Percentiles rank a stretch among this genome's conserved stretches.
phyloP scores from a whole-genome alignment of 176 grass and related monocot genomes.

The Aegilops speltoides region DNA sequence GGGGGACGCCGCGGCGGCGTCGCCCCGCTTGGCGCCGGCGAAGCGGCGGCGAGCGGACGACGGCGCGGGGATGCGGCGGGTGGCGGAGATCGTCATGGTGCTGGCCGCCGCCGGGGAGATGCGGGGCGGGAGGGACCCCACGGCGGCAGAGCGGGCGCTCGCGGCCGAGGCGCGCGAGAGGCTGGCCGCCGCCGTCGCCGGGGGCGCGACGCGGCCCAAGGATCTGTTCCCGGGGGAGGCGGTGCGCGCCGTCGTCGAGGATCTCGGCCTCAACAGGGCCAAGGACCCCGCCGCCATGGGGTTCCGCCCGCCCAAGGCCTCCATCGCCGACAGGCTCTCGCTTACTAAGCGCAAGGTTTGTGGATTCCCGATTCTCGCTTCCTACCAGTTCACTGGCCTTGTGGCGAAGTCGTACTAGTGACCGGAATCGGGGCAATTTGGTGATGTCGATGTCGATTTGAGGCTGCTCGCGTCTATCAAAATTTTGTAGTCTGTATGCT shows the following conservation, averaged over 20 bases:
- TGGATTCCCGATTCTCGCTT: not conserved
- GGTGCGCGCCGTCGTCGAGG: slow-evolving; percentile 79
- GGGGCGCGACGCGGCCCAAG: slow-evolving; percentile 59
- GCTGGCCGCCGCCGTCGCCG: slow-evolving; percentile 51
- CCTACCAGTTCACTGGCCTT: not conserved
- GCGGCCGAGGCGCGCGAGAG: slow-evolving; percentile 75
- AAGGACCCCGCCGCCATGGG: slow-evolving; percentile 67
- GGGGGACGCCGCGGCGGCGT: slow-evolving; percentile 36
- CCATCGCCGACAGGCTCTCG: slow-evolving; percentile 80
- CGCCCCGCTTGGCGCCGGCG: slow-evolving; percentile 27
- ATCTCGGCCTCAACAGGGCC: slow-evolving; percentile 85
- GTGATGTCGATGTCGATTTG: not conserved
- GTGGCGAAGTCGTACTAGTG: not conserved
- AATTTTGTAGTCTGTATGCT: not conserved
- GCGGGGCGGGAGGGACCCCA: slow-evolving; percentile 76
- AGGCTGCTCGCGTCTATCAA: not conserved
- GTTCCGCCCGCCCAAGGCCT: slow-evolving; percentile 72
- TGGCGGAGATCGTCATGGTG: slow-evolving; percentile 96
- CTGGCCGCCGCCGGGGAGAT: slow-evolving; percentile 73
- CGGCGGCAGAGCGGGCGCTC: slow-evolving; percentile 75
- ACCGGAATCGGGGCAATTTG: not conserved
- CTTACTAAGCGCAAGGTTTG: slow-evolving; percentile 96
- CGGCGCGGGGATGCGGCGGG: slow-evolving; percentile 58
- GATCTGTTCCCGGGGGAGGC: slow-evolving; percentile 93
- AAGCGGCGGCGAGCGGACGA: slow-evolving; percentile 48